A percentile compares a stretch with the other conserved stretches of the same genome.
Evolutionary conservation across 2,329 filamentous ascomycete genomes (phyloP).

Genomic region (Lachnellula occidentalis): DNA sequence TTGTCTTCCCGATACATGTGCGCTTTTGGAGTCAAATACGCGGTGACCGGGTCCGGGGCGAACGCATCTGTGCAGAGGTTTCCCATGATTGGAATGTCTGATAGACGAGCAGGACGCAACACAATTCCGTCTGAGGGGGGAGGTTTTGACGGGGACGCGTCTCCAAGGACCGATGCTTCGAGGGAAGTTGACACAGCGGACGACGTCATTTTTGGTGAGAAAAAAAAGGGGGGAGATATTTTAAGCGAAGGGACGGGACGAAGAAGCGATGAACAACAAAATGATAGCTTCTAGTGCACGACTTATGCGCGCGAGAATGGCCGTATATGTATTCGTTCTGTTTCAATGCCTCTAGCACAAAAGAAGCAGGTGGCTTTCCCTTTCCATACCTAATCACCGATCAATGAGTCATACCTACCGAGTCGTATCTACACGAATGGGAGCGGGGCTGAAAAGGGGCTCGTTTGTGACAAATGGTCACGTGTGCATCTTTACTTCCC

Average conservation of each 20-base stretch:
- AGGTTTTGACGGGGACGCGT: neutral
- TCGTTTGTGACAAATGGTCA: too few species aligned
- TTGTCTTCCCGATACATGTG: conserved; percentile 9
- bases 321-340: too few species aligned
- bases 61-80: conserved; percentile 11
- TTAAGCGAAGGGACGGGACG: neutral
- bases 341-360: too few species aligned
- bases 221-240: neutral
- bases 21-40: conserved; percentile 12
- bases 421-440: too few species aligned
- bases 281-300: too few species aligned
- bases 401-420: too few species aligned
- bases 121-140: neutral
- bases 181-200: neutral
- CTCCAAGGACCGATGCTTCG: neutral
- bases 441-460: too few species aligned
- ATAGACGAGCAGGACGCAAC: conserved; percentile 12
- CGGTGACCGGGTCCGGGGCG: conserved; percentile 5
- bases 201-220: neutral
- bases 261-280: neutral
- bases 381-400: too few species aligned
- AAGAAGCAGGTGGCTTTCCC: too few species aligned
- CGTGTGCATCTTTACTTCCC: too few species aligned
- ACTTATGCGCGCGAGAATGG: too few species aligned
- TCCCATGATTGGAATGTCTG: conserved; percentile 12